phyloP scores from a whole-genome alignment of 805 yeast genomes.

The Ogataea nonfermentans region DNA sequence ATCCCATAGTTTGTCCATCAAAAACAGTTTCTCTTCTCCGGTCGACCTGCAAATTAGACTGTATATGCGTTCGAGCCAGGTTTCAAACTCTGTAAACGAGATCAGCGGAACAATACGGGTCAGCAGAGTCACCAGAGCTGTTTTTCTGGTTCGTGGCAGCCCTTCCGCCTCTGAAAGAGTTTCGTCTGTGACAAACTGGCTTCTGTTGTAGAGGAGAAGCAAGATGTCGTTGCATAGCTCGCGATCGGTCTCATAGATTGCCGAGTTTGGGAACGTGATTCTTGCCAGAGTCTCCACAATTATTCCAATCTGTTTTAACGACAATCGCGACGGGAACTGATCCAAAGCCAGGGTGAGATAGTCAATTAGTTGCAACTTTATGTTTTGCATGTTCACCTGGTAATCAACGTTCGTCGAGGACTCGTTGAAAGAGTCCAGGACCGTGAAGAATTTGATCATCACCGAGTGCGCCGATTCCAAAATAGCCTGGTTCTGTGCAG shows the following conservation, averaged over 20 bases:
- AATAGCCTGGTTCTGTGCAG: slow-evolving; percentile 28
- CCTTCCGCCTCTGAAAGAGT: slow-evolving; percentile 12
- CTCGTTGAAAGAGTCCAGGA: slow-evolving; percentile 22
- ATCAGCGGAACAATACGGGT: slow-evolving; percentile 54
- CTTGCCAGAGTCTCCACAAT: slow-evolving; percentile 58
- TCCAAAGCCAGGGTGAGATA: slow-evolving; percentile 47
- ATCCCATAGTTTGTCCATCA: slow-evolving; percentile 49
- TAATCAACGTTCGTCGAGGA: slow-evolving; percentile 16
- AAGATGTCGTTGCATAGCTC: slow-evolving; percentile 37
- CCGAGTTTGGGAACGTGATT: slow-evolving; percentile 37
- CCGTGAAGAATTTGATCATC: slow-evolving; percentile 34
- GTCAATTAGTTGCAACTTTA: slow-evolving; percentile 24
- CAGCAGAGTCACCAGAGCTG: slow-evolving; percentile 46
- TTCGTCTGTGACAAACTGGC: slow-evolving; percentile 27
- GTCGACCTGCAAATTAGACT: slow-evolving; percentile 31
- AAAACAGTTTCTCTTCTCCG: slow-evolving; percentile 36
- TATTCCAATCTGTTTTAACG: slow-evolving; percentile 52
- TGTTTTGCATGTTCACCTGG: slow-evolving; percentile 11
- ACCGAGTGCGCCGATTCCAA: slow-evolving; percentile 69
- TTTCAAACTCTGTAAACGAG: slow-evolving; percentile 39
- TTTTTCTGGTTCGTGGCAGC: slow-evolving; percentile 36
- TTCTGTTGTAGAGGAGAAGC: slow-evolving; percentile 40
- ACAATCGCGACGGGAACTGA: slow-evolving; percentile 57
- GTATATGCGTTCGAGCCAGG: slow-evolving; percentile 49
- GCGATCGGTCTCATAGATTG: slow-evolving; percentile 31